Evolutionary conservation across 2,329 filamentous ascomycete genomes (phyloP).

Genomic region (Cryphonectria parasitica): DNA sequence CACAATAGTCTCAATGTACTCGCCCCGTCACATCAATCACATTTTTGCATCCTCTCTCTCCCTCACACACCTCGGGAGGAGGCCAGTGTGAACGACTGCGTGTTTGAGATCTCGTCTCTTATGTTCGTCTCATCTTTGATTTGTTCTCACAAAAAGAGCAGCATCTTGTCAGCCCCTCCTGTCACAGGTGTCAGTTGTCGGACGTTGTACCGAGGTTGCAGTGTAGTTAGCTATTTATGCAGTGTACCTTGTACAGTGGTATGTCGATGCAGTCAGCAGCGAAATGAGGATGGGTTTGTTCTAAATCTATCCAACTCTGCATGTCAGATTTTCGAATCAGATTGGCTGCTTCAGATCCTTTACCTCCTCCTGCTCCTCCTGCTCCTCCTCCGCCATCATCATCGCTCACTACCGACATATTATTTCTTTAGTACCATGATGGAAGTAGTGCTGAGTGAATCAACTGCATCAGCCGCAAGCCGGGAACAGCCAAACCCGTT

Average conservation of each 20-base stretch:
- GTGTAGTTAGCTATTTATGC: neutral
- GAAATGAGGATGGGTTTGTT: slow-evolving; percentile 1
- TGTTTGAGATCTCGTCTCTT: neutral
- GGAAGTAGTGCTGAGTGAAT: neutral
- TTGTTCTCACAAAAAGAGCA: neutral
- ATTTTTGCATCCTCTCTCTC: neutral
- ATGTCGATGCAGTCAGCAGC: slow-evolving; percentile 4
- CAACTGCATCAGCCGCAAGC: neutral
- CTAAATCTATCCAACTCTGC: neutral
- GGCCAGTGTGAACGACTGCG: neutral
- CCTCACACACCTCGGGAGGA: neutral
- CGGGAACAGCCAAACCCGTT: neutral
- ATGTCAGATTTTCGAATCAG: neutral
- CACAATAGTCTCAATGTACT: neutral
- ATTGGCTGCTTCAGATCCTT: slow-evolving; percentile 1
- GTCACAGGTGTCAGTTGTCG: neutral
- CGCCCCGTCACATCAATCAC: neutral
- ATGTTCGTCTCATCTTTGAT: neutral
- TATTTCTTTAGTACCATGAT: neutral
- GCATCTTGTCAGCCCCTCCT: neutral
- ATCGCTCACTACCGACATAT: neutral
- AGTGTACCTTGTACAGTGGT: neutral
- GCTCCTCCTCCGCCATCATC: neutral
- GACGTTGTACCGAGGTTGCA: neutral
- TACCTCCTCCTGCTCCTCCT: neutral